A percentile compares a stretch with the other conserved stretches of the same genome.
Evolutionary conservation across 2,329 filamentous ascomycete species (phyloP).

Genomic region (Diaporthe citriasiana): DNA sequence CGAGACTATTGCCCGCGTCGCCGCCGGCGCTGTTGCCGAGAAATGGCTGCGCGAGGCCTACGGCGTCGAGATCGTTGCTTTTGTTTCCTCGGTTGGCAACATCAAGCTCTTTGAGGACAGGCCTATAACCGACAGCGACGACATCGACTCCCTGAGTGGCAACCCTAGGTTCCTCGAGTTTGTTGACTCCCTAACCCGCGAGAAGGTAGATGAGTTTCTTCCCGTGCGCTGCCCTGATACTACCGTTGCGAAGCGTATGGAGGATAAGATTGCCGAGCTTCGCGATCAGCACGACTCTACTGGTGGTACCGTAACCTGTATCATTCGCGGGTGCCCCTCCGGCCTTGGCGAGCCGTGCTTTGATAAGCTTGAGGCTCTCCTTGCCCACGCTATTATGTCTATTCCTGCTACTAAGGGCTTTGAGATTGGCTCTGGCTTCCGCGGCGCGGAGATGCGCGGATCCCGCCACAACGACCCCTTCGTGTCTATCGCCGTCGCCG

Average conservation of each 20-base stretch:
- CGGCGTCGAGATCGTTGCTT: slow-evolving; percentile 92
- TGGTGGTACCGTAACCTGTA: slow-evolving; percentile 95
- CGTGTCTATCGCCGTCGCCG: slow-evolving; percentile 68
- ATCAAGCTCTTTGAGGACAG: slow-evolving; percentile 71
- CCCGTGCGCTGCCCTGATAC: slow-evolving; percentile 88
- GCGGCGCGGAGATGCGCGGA: slow-evolving; percentile 86
- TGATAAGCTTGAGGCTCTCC: slow-evolving; percentile 92
- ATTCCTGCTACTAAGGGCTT: slow-evolving; percentile 97
- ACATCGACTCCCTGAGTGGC: slow-evolving; percentile 69
- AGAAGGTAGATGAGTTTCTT: slow-evolving; percentile 84
- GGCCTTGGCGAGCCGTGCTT: slow-evolving; percentile 95
- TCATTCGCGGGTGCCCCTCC: slow-evolving; percentile 78
- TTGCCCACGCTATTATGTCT: slow-evolving; percentile 94
- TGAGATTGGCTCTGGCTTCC: slow-evolving; percentile 94
- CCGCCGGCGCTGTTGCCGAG: slow-evolving; percentile 91
- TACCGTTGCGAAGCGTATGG: slow-evolving; percentile 78
- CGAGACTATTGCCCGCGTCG: slow-evolving; percentile 94
- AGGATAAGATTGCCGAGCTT: slow-evolving; percentile 81
- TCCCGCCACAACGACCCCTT: slow-evolving; percentile 95
- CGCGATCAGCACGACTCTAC: slow-evolving; percentile 88
- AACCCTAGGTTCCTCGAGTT: slow-evolving; percentile 56
- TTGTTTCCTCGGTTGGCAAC: slow-evolving; percentile 86
- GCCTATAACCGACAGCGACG: background rate
- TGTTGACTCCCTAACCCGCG: slow-evolving; percentile 52
- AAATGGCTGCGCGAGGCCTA: slow-evolving; percentile 88